These are phyloP conservation scores for Inosperma sp. DNA, from an alignment of 768 basidiomycete species.

Conservation along the genomic window DNA sequence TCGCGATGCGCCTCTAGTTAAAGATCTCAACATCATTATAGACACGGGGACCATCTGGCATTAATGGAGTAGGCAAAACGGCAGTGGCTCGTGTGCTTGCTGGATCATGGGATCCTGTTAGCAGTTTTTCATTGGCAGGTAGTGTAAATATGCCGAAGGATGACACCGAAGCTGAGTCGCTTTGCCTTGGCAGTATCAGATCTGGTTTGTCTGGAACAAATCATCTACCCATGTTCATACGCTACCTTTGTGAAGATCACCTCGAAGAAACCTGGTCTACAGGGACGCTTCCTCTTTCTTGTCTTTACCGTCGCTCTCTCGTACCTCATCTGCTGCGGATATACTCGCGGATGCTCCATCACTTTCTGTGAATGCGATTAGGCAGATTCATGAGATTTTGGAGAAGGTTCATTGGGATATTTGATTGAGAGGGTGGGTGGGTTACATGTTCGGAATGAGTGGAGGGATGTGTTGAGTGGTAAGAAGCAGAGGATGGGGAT, in stretches of 20 bases:
- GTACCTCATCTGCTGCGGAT: conserved; percentile 6
- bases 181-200: conserved; percentile 8
- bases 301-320: conserved; percentile 5
- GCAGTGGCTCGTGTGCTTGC: conserved; percentile 85
- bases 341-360: conserved; percentile 7
- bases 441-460: conserved; percentile 86
- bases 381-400: conserved; percentile 72
- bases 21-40: conserved; percentile 61
- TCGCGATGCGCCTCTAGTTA: conserved; percentile 52
- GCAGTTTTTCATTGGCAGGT: conserved; percentile 13
- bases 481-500: conserved; percentile 97
- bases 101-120: conserved; percentile 75
- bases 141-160: conserved; percentile 22
- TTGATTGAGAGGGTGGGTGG: conserved; percentile 86
- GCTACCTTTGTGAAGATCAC: conserved; percentile 48
- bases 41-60: conserved; percentile 80
- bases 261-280: neutral
- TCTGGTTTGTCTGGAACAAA: conserved; percentile 60
- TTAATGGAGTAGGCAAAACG: conserved; percentile 90
- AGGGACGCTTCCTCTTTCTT: conserved; percentile 10
- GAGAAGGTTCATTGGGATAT: conserved; percentile 81
- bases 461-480: conserved; percentile 93
- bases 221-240: conserved; percentile 89
- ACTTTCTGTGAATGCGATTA: conserved; percentile 39
- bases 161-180: conserved; percentile 20